phyloP scores from a whole-genome alignment of 2,329 filamentous ascomycete species.

The Curvularia sp. region DNA sequence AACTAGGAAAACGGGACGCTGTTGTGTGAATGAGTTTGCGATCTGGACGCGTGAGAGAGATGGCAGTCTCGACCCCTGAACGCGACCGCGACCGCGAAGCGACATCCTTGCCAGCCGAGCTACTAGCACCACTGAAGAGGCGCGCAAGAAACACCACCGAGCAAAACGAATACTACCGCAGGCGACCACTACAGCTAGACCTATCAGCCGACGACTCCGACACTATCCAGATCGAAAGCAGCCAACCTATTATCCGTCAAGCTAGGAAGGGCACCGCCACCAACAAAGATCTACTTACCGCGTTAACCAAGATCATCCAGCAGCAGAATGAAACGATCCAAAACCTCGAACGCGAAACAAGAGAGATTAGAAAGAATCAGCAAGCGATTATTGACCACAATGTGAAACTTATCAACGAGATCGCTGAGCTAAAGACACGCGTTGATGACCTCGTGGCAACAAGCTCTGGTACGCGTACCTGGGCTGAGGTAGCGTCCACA shows the following conservation, averaged over 20 bases:
- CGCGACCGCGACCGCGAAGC: too few relatives aligned
- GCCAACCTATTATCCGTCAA: conserved; percentile 7
- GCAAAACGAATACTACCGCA: conserved; percentile 12
- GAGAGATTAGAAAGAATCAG: conserved; percentile 15
- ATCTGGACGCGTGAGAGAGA: conserved; percentile 6
- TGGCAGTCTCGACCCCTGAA: conserved; percentile 6
- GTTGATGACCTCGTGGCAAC: too few relatives aligned
- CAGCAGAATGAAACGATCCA: conserved; percentile 13
- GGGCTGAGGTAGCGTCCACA: not conserved
- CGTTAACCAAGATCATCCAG: conserved; percentile 13
- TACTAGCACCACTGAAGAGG: conserved; percentile 7
- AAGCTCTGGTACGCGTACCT: not conserved
- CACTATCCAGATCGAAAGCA: conserved; percentile 12
- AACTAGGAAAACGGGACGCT: too few relatives aligned
- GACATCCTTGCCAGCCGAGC: conserved; percentile 6
- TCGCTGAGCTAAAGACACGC: not conserved
- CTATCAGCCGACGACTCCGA: conserved; percentile 12
- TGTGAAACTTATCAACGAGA: conserved; percentile 10
- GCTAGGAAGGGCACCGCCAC: conserved; percentile 11
- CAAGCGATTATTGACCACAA: conserved; percentile 15
- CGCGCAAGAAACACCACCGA: conserved; percentile 7
- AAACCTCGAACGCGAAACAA: conserved; percentile 16
- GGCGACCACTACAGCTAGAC: conserved; percentile 9
- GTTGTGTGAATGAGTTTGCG: too few relatives aligned
- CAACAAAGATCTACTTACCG: conserved; percentile 14